Base-by-base conservation (phyloP, 164 flowering plant species). In the Stephania japonica region DNA sequence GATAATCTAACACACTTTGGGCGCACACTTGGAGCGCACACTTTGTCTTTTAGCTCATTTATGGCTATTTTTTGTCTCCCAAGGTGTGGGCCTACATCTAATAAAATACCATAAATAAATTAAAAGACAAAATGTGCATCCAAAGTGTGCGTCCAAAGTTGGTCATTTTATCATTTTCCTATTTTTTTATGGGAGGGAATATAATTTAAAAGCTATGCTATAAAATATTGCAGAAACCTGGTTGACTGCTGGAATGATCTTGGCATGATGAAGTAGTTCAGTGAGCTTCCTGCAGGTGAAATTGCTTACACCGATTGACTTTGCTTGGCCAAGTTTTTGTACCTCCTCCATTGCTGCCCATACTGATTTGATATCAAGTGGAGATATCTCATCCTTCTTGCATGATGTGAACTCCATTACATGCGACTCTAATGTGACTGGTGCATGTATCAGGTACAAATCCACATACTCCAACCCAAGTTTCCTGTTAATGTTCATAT, bases 301-400 rank as follows among this genome's bases (percentile, higher is more conserved):
- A 13, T 70, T 70, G 61, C 72, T 43, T 6, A 70, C 72, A 1
- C 72, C 72, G 27, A 70, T 70, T 1, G 72, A 70, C 63, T 70
- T 70, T 41, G 63, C 61, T 6, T 21, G 61, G 1, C 72, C 72
- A 26, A 70, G 63, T 8, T 16, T 14, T 4, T 50, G 14, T 23
- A 59, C 24, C 38, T 70, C 62, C 38, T 70, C 72, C 72, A 70
- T 70, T 6, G 61, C 61, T 49, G 50, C 65, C 73, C 73, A 71
- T 38, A 50, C 59, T 16, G 63, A 16, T n/a, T 71, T 56, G 18
- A 71, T 5, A 19, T 71, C 65, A 19, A 71, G 10, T 1, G 50
- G 49, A 56, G 59, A 43, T 5, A 71, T 43, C 1, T 71, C 73
- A 13, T 32, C 47, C 21, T 47, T 47, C 53, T 47, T 9, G 16